Evolutionary conservation across 2,329 filamentous ascomycete genomes (phyloP).

Genomic region (Paraphaeosphaeria sporulosa): DNA sequence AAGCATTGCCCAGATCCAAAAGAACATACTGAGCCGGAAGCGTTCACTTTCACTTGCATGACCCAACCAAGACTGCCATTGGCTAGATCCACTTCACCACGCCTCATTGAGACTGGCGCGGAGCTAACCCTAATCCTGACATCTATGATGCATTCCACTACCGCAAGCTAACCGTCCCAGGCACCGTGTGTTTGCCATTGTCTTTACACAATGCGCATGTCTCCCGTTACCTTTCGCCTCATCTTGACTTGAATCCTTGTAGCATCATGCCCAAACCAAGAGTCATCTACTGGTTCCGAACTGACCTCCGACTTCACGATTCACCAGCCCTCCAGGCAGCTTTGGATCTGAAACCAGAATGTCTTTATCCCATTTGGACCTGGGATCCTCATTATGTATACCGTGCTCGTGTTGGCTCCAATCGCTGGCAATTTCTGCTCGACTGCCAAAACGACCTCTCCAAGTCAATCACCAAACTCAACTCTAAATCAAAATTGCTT

Average conservation of each 20-base stretch:
- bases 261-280: conserved; percentile 52
- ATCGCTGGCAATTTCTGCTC: conserved; percentile 76
- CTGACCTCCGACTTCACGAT: conserved; percentile 79
- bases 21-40: too few relatives aligned
- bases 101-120: conserved; percentile 31
- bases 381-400: conserved; percentile 86
- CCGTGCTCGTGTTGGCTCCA: conserved; percentile 71
- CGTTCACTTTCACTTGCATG: conserved; percentile 9
- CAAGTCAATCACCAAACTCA: conserved; percentile 70
- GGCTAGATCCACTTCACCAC: background rate
- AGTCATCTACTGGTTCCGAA: conserved; percentile 81
- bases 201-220: background rate
- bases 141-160: conserved; percentile 41
- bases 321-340: conserved; percentile 77
- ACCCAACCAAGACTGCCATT: conserved; percentile 7
- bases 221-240: background rate
- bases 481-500: conserved; percentile 73
- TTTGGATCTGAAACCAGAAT: conserved; percentile 71
- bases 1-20: too few relatives aligned
- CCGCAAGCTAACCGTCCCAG: conserved; percentile 10
- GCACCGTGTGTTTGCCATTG: conserved; percentile 17
- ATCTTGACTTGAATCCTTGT: background rate
- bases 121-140: conserved; percentile 18
- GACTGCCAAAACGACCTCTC: conserved; percentile 79
- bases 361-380: conserved; percentile 78